Evolutionary conservation across 1,284 basidiomycete genomes (phyloP), one percentile per base, ranked within the genome.

Genomic region (Melampsora larici-populina): DNA sequence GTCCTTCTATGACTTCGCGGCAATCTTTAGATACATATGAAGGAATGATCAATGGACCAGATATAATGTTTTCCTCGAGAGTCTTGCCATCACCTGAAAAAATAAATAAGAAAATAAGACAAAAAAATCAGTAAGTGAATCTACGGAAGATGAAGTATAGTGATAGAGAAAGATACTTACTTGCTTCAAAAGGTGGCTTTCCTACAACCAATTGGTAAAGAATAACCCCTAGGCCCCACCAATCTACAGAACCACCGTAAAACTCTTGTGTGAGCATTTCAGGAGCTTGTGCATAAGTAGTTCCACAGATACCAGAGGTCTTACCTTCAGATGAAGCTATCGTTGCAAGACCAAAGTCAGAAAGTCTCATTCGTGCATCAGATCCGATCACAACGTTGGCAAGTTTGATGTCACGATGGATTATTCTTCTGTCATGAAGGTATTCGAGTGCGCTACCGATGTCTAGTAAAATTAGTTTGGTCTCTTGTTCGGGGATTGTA

Each of bases 361-460:
- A 31, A 1, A 74, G 24, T 40, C 66, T 74, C 0, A 74, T 6
- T 15, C 66, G 55, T 0, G 49, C 62, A 26, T 33, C 26, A 11
- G 4, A 15, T 5, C 46, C 24, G 15, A 74, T 40, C 74, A 99
- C 89, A 78, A 99, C 96, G 84, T 99, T 98, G 51, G 93, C 96
- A 36, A 95, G 96, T 82, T 98, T 99, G 86, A 99, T 97, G 82
- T 99, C 96, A 29, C 95, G 92, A 84, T 99, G 96, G 78, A 99
- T 94, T 83, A 99, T 98, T 80, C 92, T 93, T 11, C 91, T 89
- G 80, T 91, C 91, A 83, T 99, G 97, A 11, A 99, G 88, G 82
- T 98, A 99, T 80, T 90, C 89, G 63, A 99, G 87, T 5, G 97
- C 97, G 40, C 40, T 43, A 1, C 7, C 40, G 40, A 43, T 6